Conservation (phyloP, 345 rosid species). For the Eucalyptus globulus region DNA sequence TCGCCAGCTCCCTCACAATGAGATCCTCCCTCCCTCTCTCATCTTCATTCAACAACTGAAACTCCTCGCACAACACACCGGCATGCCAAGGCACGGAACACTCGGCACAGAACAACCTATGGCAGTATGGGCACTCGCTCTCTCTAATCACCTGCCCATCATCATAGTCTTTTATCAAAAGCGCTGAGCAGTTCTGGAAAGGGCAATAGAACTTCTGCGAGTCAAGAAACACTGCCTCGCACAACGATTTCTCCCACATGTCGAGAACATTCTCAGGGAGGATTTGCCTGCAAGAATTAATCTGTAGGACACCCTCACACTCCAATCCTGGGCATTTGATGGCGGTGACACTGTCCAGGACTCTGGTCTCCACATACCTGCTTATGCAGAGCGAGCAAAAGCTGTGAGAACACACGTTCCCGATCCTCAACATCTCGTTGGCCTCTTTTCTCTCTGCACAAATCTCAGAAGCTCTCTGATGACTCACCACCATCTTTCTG, state of each 20-base stretch:
- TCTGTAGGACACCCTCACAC: slow-evolving; percentile 28
- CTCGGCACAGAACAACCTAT: slow-evolving; percentile 34
- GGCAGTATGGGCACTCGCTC: slow-evolving; percentile 58
- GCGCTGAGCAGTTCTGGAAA: slow-evolving; percentile 52
- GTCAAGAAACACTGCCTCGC: slow-evolving; percentile 21
- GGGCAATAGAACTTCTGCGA: slow-evolving; percentile 49
- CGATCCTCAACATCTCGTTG: slow-evolving; percentile 16
- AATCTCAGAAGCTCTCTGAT: slow-evolving; percentile 25
- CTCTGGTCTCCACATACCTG: slow-evolving; percentile 25
- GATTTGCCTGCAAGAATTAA: slow-evolving; percentile 23
- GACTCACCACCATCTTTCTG: background rate
- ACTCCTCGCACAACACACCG: slow-evolving; percentile 15
- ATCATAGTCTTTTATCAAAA: slow-evolving; percentile 18
- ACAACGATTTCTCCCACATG: slow-evolving; percentile 41
- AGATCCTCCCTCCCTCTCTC: slow-evolving; percentile 28
- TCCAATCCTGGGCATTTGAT: slow-evolving; percentile 43
- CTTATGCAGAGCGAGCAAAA: slow-evolving; percentile 40
- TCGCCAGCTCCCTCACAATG: slow-evolving; percentile 23
- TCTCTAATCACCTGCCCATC: slow-evolving; percentile 12
- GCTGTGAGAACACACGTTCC: slow-evolving; percentile 22
- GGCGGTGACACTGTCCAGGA: slow-evolving; percentile 1
- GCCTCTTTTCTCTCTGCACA: slow-evolving; percentile 36
- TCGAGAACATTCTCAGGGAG: slow-evolving; percentile 33
- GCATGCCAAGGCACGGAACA: slow-evolving; percentile 29
- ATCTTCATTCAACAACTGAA: slow-evolving; percentile 10